Evolutionary conservation across 2,329 filamentous ascomycete genomes (phyloP).

Genomic region (Ustilaginoidea virens): DNA sequence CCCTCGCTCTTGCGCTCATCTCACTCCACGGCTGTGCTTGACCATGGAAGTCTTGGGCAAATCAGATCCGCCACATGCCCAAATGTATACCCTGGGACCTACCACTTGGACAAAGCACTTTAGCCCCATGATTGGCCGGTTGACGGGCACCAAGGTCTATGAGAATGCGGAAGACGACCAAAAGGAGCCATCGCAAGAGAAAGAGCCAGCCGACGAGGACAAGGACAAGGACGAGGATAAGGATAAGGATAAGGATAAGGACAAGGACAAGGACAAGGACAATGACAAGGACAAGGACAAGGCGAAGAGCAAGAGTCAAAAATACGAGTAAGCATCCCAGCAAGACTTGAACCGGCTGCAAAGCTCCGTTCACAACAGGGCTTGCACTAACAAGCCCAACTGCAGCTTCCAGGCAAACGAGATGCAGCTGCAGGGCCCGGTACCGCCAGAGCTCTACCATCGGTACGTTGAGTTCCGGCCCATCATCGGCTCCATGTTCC

Average conservation of each 20-base stretch:
- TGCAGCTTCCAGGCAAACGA: constrained; percentile 81
- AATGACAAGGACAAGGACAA: no score
- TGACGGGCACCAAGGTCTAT: constrained; percentile 58
- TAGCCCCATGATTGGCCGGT: constrained; percentile 72
- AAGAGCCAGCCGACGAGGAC: no score
- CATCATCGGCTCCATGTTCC: constrained; percentile 82
- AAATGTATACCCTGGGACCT: constrained; percentile 67
- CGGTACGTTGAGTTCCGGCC: constrained; percentile 88
- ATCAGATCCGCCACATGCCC: constrained; percentile 53
- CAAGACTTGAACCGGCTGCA: no score
- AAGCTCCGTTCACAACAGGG: neutral
- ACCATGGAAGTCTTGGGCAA: constrained; percentile 66
- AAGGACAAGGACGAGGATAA: constrained; percentile 25
- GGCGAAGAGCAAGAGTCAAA: constrained; percentile 42
- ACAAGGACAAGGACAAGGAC: constrained; percentile 24
- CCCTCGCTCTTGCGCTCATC: constrained; percentile 40
- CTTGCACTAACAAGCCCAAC: no score
- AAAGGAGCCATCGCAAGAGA: constrained; percentile 4
- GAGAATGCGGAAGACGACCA: constrained; percentile 36
- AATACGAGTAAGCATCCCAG: constrained; percentile 62
- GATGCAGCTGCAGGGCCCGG: constrained; percentile 72
- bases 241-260: no score
- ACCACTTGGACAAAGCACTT: constrained; percentile 68
- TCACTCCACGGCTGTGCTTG: constrained; percentile 55
- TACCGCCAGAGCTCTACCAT: constrained; percentile 70